phyloP scores from a whole-genome alignment of 2,329 filamentous ascomycete genomes.

The Fusarium hostae region DNA sequence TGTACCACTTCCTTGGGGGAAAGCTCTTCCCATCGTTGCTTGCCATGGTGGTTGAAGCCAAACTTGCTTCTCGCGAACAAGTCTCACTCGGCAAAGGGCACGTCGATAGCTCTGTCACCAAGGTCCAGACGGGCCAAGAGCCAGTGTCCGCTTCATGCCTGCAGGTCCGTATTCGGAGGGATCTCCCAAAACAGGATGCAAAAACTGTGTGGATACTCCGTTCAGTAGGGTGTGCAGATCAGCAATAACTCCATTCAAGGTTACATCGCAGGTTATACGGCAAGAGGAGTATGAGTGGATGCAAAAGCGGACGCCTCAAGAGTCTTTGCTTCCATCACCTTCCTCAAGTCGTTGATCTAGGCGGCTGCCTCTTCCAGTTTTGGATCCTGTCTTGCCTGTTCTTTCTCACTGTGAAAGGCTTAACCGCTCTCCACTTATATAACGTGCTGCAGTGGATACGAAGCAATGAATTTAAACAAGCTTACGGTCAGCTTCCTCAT shows the following conservation, averaged over 20 bases:
- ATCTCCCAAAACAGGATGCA: neutral
- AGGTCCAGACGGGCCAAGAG: neutral
- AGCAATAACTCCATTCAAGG: neutral
- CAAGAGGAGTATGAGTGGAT: neutral
- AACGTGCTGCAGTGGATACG: neutral
- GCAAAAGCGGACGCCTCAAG: neutral
- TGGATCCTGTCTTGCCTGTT: neutral
- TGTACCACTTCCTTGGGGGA: conserved; percentile 47
- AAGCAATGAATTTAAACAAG: neutral
- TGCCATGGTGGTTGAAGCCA: conserved; percentile 30
- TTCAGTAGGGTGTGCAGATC: neutral
- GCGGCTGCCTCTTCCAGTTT: neutral
- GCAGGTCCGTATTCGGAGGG: conserved; percentile 6
- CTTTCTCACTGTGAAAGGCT: neutral
- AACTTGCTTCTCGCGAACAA: neutral
- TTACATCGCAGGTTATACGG: neutral
- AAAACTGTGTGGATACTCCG: neutral
- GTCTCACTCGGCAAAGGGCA: neutral
- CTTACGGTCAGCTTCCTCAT: neutral
- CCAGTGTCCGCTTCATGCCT: neutral
- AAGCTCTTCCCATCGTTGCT: conserved; percentile 41
- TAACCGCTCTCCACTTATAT: neutral
- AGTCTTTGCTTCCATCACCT: neutral
- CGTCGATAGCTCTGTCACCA: neutral
- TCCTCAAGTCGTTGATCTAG: neutral